A percentile compares a stretch with the other conserved stretches of the same genome.
These are phyloP conservation scores for Ceratocystis albifundus DNA, from an alignment of 2,329 filamentous ascomycete species.

Conservation along the genomic window DNA sequence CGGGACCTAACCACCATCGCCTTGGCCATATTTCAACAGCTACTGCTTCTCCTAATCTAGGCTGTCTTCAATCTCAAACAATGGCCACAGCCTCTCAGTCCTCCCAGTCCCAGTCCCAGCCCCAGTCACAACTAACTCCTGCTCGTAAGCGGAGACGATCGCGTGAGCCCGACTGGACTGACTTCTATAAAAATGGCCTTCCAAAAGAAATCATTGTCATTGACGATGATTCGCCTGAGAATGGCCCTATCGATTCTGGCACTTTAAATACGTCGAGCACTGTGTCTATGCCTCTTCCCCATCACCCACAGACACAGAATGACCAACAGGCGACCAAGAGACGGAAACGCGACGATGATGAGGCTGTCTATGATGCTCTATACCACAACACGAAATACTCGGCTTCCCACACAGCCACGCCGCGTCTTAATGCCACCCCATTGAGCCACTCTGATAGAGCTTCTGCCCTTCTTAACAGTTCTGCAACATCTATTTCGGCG, in stretches of 20 bases:
- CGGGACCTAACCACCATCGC: constrained; percentile 17
- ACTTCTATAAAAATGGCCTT: constrained; percentile 71
- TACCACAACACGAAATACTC: constrained; percentile 62
- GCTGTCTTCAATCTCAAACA: constrained; percentile 11
- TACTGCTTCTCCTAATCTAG: constrained; percentile 18
- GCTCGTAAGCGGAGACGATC: constrained; percentile 44
- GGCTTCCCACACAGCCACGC: constrained; percentile 58
- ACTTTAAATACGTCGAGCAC: constrained; percentile 25
- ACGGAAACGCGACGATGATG: constrained; percentile 54
- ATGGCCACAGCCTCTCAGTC: constrained; percentile 25
- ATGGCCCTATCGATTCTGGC: constrained; percentile 31
- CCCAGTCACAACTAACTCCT: constrained; percentile 4
- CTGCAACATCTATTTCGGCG: constrained; percentile 66
- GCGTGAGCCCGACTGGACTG: constrained; percentile 62
- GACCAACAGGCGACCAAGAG: constrained; percentile 55
- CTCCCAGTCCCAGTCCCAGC: constrained; percentile 26
- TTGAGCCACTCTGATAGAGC: constrained; percentile 68
- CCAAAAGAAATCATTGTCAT: constrained; percentile 76
- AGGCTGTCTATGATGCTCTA: constrained; percentile 45
- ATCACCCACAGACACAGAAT: constrained; percentile 22
- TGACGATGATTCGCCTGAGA: constrained; percentile 58
- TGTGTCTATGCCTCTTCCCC: constrained; percentile 25
- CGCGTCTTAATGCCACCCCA: constrained; percentile 53
- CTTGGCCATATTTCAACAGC: constrained; percentile 13
- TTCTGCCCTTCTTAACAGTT: constrained; percentile 71